Base-by-base conservation (phyloP, 768 basidiomycete species). In the Cystofilobasidium ferigula region DNA sequence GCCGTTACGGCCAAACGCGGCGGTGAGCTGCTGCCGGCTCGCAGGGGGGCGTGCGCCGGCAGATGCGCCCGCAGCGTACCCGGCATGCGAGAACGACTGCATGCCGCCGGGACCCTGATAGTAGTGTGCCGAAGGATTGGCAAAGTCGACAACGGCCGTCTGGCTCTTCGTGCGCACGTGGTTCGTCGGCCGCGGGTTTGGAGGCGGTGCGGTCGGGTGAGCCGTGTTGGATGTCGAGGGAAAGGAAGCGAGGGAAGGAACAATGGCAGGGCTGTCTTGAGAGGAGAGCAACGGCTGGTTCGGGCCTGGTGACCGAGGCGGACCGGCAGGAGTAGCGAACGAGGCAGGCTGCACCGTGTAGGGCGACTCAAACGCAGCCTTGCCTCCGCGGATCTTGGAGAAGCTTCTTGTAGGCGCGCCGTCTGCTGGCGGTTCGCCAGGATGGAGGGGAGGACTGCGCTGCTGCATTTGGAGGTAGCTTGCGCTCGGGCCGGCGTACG, bases 361-460 rank as follows among this genome's bases (percentile, higher is more conserved):
- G 0, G 92, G 92, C 12, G 85, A 78, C 63, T 90, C 86, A 58
- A 85, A 87, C 71, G 91, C 86, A 1, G 93, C 87, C 45, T 86
- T 80, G 35, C 93, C 92, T 16, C 93, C 93, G 18, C 88, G 86
- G 2, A 97, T 82, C 57, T 90, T 82, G 6, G 88, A 83, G 77
- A 97, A 95, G 2, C 89, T 89, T 24, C 86, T 82, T 9, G 75
- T 61, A 6, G 70, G 71, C 0, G 61, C 22, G 56, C 74, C 38
- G 24, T 26, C 56, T 20, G 26, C 54, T 60, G 58, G 57, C 53
- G 22, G 69, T 65, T 24, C 68, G 30, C 12, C 61, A 61, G 71
- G 76, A 34, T 8, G 12, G 14, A 24, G 35, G 26, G 32, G 40
- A 10, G 14, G 18, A 18, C 22, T 6, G 14, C n/a, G 64, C 32